A percentile compares a stretch with the other conserved stretches of the same genome.
Evolutionary conservation across 805 yeast species (phyloP).

Genomic region (Wickerhamomyces queroliae): DNA sequence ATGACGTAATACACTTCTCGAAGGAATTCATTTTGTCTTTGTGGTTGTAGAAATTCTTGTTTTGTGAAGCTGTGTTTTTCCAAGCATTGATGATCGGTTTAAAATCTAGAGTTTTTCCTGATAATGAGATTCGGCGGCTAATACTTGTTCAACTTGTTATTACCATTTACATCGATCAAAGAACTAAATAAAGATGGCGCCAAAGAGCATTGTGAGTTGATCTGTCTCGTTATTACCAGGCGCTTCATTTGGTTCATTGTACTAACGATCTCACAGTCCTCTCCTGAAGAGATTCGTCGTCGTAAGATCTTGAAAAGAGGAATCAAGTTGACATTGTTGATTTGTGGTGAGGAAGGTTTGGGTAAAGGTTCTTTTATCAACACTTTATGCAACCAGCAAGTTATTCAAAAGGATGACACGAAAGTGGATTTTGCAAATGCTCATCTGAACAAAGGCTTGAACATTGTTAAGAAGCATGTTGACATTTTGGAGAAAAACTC

Average conservation of each 20-base stretch:
- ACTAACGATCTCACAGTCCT: constrained; percentile 5
- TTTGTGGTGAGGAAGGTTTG: constrained; percentile 67
- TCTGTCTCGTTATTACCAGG: not conserved
- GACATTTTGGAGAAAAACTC: constrained; percentile 54
- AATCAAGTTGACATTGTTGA: constrained; percentile 58
- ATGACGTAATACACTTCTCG: too few species aligned
- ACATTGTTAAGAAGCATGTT: constrained; percentile 44
- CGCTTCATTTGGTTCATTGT: not conserved
- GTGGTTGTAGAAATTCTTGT: too few species aligned
- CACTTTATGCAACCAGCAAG: constrained; percentile 51
- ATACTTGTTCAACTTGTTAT: too few species aligned
- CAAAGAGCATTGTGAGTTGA: not conserved
- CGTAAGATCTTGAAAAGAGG: constrained; percentile 60
- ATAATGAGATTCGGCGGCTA: too few species aligned
- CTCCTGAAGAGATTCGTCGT: constrained; percentile 41
- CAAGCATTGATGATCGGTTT: too few species aligned
- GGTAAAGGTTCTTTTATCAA: constrained; percentile 74
- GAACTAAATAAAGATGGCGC: not conserved
- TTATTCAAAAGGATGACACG: constrained; percentile 23
- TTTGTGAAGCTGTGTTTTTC: too few species aligned
- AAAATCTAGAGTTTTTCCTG: too few species aligned
- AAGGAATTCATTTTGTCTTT: too few species aligned
- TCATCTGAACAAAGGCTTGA: constrained; percentile 28
- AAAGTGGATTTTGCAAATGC: constrained; percentile 26
- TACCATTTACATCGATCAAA: too few species aligned